Evolutionary conservation across 163 green algal species (phyloP), one percentile per base, ranked within the genome.

Genomic region (Coccomyxa subellipsoidea): DNA sequence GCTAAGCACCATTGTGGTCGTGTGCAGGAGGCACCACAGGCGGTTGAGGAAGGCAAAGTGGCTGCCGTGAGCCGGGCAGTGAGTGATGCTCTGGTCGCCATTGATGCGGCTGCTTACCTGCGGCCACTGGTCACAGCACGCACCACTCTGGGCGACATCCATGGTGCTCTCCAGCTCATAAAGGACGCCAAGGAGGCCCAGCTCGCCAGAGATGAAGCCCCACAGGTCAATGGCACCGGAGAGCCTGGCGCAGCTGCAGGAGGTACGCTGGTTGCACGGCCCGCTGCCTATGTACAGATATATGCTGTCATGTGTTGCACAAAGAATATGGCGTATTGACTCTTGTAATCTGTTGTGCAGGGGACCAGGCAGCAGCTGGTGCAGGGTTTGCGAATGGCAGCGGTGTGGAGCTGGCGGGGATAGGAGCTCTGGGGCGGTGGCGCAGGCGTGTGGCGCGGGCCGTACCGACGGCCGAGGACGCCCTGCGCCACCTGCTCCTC

Each of bases 401-500:
- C 4, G 66, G 66, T 4, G 66, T 77, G 8, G 70, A 77, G 70
- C 70, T 77, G 70, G 18, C 36, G 4, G 76, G 76, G 0, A n/a
- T 59, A 9, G 76, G 76, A 3, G 76, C 76, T 38, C 47, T 84
- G 71, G 70, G 81, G 15, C 10, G 12, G 1, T 77, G 80, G 80
- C 38, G 69, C 31, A 66, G 32, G 9, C 38, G 27, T 6, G 38
- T 72, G 7, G 12, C 38, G 2, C 76, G 76, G 23, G 38, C 76
- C 1, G 15, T 36, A 23, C 54, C 83, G 4, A 85, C 76, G 9
- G 92, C 92, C 0, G 95, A 97, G 81, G 90, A 89, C 8, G 93
- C 93, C 37, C 84, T 99, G 78, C 87, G 88, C 81, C 91, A 97
- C 77, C 85, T 99, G 80, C 88, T 98, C 87, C 90, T 98, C 70